Conservation (phyloP, 352 stramenopile species). For the Peronospora belbahrii region DNA sequence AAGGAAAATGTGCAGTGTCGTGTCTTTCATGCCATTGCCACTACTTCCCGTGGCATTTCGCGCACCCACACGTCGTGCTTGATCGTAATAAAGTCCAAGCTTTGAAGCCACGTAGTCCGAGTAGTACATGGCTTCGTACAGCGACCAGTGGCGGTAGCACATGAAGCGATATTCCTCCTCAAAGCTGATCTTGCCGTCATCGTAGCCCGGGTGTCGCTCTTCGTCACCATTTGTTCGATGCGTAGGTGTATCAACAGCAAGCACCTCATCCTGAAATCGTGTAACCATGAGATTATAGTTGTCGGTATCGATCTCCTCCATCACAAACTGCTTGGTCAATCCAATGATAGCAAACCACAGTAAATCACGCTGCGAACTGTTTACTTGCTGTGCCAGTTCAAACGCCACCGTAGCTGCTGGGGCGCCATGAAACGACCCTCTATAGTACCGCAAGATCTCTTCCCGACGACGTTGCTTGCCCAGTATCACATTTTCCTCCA, state of each 20-base stretch:
- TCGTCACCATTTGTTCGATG: constrained; percentile 27
- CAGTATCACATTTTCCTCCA: constrained; percentile 24
- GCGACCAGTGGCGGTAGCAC: constrained; percentile 92
- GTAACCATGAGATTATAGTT: constrained; percentile 89
- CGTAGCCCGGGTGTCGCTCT: constrained; percentile 48
- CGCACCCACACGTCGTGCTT: constrained; percentile 50
- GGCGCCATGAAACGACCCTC: constrained; percentile 83
- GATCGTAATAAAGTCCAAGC: constrained; percentile 68
- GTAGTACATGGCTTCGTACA: constrained; percentile 95
- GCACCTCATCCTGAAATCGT: constrained; percentile 87
- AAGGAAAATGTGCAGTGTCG: constrained; percentile 88
- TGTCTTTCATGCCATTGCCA: constrained; percentile 43
- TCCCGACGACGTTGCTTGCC: constrained; percentile 56
- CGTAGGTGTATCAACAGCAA: constrained; percentile 49
- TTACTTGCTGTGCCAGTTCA: constrained; percentile 77
- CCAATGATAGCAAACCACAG: constrained; percentile 97
- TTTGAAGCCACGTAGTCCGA: constrained; percentile 92
- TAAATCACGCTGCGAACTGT: constrained; percentile 81
- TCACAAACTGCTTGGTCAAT: constrained; percentile 92
- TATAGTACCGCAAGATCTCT: constrained; percentile 91
- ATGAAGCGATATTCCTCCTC: constrained; percentile 95
- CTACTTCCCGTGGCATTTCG: constrained; percentile 36
- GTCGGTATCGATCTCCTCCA: constrained; percentile 88
- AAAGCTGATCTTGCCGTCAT: constrained; percentile 81
- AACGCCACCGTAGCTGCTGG: constrained; percentile 73